Conservation (phyloP, 2,329 filamentous ascomycete species). For the Ambrosiella xylebori region DNA sequence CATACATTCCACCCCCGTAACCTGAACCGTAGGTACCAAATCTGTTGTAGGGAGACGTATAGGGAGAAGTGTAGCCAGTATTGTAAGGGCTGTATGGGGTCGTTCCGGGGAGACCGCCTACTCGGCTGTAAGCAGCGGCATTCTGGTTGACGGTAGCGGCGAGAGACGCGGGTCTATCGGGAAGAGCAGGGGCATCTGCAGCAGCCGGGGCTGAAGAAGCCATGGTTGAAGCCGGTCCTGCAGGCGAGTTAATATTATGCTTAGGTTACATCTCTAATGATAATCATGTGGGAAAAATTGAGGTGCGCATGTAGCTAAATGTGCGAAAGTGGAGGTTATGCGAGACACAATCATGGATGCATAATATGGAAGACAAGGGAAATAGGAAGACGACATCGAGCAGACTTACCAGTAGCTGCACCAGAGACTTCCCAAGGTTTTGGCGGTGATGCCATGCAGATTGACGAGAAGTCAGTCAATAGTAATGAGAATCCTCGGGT, state of each 20-base stretch:
- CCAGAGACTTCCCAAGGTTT: constrained; percentile 91
- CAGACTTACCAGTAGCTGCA: constrained; percentile 20
- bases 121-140: constrained; percentile 59
- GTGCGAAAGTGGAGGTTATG: constrained; percentile 23
- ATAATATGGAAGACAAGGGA: constrained; percentile 14
- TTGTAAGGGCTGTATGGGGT: constrained; percentile 24
- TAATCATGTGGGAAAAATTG: constrained; percentile 21
- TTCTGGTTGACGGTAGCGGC: constrained; percentile 72
- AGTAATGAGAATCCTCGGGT: neutral
- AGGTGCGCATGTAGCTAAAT: constrained; percentile 19
- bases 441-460: constrained; percentile 58
- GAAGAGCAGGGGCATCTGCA: constrained; percentile 47
- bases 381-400: constrained; percentile 8
- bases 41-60: constrained; percentile 27
- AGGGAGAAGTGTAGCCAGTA: constrained; percentile 24
- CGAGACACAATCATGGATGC: constrained; percentile 23
- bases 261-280: constrained; percentile 1
- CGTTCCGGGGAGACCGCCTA: constrained; percentile 28
- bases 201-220: constrained; percentile 21
- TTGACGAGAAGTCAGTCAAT: neutral
- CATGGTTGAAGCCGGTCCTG: constrained; percentile 18
- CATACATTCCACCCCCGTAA: constrained; percentile 25
- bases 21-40: constrained; percentile 27
- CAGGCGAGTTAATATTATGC: constrained; percentile 12
- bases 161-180: constrained; percentile 64